Evolutionary conservation across 805 yeast genomes (phyloP).

Genomic region (Saccharomycopsis javanensis): DNA sequence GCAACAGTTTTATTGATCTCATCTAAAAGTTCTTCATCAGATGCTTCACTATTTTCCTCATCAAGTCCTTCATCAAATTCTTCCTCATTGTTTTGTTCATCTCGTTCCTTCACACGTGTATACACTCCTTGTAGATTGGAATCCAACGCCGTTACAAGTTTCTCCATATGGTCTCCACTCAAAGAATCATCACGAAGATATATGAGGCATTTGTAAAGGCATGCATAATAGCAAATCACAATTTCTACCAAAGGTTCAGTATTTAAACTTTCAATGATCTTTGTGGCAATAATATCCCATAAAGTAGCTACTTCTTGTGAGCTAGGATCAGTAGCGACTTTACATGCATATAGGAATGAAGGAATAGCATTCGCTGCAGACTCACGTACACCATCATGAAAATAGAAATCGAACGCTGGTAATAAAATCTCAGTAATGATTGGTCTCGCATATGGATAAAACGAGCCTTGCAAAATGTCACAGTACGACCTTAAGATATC

Average conservation of each 20-base stretch:
- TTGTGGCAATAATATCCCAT: conserved; percentile 63
- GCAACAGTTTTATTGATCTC: conserved; percentile 73
- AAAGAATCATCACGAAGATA: conserved; percentile 58
- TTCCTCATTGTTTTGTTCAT: conserved; percentile 65
- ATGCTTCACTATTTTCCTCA: conserved; percentile 70
- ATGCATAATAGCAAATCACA: conserved; percentile 64
- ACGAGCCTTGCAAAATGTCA: conserved; percentile 68
- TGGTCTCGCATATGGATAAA: conserved; percentile 74
- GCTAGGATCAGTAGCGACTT: conserved; percentile 36
- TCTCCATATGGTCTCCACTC: conserved; percentile 42
- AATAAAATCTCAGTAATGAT: conserved; percentile 69
- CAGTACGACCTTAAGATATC: conserved; percentile 82
- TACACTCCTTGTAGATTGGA: conserved; percentile 56
- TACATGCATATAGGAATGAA: conserved; percentile 57
- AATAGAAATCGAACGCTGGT: conserved; percentile 83
- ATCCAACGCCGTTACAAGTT: conserved; percentile 50
- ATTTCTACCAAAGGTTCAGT: conserved; percentile 80
- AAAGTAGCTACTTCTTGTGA: conserved; percentile 53
- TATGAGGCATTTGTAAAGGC: conserved; percentile 57
- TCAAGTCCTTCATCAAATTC: conserved; percentile 72
- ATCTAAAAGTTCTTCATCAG: conserved; percentile 84
- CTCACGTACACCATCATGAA: conserved; percentile 90
- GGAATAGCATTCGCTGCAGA: conserved; percentile 84
- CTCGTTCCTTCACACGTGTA: conserved; percentile 63
- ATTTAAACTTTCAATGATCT: conserved; percentile 56